Conservation (phyloP, 306 rosid species). For the Glycine tomentella region DNA sequence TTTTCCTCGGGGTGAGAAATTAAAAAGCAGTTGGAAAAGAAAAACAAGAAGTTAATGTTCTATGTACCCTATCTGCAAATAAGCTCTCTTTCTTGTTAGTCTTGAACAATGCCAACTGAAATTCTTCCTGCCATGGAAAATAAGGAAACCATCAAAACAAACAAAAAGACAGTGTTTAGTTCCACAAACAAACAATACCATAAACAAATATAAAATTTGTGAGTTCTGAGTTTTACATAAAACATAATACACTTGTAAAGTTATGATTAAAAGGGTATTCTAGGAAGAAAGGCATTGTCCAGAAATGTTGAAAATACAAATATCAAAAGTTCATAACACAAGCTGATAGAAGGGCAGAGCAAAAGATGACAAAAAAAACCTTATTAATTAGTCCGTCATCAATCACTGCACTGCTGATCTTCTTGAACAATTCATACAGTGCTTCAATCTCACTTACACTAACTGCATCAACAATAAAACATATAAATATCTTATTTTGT, state of each 20-base stretch:
- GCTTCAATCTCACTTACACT: constrained; percentile 97
- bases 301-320: constrained; percentile 32
- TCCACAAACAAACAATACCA: constrained; percentile 38
- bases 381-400: constrained; percentile 91
- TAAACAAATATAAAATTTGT: background rate
- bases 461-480: constrained; percentile 61
- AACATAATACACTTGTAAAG: background rate
- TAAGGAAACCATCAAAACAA: constrained; percentile 36
- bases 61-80: constrained; percentile 86
- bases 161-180: background rate
- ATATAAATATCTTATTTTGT: constrained; percentile 3
- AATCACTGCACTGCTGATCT: constrained; percentile 91
- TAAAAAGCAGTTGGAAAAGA: constrained; percentile 11
- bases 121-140: constrained; percentile 73
- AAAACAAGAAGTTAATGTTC: constrained; percentile 2
- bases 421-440: constrained; percentile 84
- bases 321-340: background rate
- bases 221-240: constrained; percentile 4
- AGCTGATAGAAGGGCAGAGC: constrained; percentile 17
- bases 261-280: constrained; percentile 5
- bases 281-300: constrained; percentile 18
- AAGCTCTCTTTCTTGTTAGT: constrained; percentile 91
- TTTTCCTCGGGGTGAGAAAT: background rate
- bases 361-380: constrained; percentile 50
- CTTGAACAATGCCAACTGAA: constrained; percentile 91